A percentile compares a stretch with the other conserved stretches of the same genome.
phyloP scores from a whole-genome alignment of 192 early-diverging fungal genomes.

The Pilobolus umbonatus region DNA sequence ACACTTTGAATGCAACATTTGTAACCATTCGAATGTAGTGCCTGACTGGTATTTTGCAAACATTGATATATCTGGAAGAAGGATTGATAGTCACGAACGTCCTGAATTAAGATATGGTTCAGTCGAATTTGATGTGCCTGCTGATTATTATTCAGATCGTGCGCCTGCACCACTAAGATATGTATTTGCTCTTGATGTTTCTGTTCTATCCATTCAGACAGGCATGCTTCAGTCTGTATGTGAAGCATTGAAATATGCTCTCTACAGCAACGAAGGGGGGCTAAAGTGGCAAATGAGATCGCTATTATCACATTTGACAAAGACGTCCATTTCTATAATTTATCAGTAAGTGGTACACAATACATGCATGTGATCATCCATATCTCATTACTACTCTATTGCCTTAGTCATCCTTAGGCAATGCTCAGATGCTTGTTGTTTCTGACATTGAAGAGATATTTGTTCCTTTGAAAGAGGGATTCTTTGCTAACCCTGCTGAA shows the following conservation, averaged over 20 bases:
- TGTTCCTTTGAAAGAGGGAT: slow-evolving; percentile 89
- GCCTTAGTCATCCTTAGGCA: slow-evolving; percentile 68
- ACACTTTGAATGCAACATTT: slow-evolving; percentile 91
- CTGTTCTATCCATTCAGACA: slow-evolving; percentile 78
- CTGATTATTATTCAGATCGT: slow-evolving; percentile 64
- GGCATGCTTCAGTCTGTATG: slow-evolving; percentile 75
- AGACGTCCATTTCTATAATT: slow-evolving; percentile 92
- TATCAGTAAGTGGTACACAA: slow-evolving; percentile 51
- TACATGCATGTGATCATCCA: neutral
- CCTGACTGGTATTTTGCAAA: slow-evolving; percentile 91
- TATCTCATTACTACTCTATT: neutral
- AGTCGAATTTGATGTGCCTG: slow-evolving; percentile 84
- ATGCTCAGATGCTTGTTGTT: slow-evolving; percentile 95
- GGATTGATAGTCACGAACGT: slow-evolving; percentile 78
- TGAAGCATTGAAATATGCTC: slow-evolving; percentile 60
- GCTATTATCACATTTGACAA: slow-evolving; percentile 92
- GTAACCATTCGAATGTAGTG: slow-evolving; percentile 81
- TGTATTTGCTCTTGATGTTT: slow-evolving; percentile 96
- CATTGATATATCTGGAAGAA: slow-evolving; percentile 87
- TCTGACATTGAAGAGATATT: slow-evolving; percentile 91
- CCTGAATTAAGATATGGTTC: slow-evolving; percentile 91
- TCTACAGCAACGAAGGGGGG: slow-evolving; percentile 55
- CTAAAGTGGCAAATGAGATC: slow-evolving; percentile 46
- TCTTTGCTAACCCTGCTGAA: slow-evolving; percentile 84
- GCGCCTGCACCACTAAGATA: slow-evolving; percentile 69